Conservation (phyloP, 1,284 basidiomycete species). For the Cryptococcus sp. region DNA sequence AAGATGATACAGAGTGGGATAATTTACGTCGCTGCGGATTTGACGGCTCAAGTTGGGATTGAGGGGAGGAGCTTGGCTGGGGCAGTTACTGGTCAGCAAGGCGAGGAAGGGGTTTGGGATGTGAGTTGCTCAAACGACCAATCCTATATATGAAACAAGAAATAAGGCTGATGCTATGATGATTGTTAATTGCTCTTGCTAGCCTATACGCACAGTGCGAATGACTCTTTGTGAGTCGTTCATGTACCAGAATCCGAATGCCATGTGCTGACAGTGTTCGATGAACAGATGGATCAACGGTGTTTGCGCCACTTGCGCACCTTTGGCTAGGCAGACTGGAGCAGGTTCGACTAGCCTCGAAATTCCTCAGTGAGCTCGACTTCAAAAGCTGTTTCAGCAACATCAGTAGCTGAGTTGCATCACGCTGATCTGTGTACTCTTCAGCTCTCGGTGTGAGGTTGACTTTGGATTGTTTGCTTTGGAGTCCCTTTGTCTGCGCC, state of each 20-base stretch:
- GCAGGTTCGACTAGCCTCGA: constrained; percentile 31
- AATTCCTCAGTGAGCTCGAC: constrained; percentile 25
- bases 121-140: constrained; percentile 11
- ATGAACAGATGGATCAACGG: constrained; percentile 23
- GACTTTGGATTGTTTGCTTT: constrained; percentile 32
- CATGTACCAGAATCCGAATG: constrained; percentile 19
- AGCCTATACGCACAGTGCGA: constrained; percentile 71
- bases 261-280: not conserved
- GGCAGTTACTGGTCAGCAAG: constrained; percentile 1
- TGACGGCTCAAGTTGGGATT: constrained; percentile 77
- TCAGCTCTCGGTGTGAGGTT: constrained; percentile 33
- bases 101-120: constrained; percentile 22
- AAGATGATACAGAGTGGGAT: constrained; percentile 61
- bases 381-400: not conserved
- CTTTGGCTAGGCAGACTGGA: constrained; percentile 36
- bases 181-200: not conserved
- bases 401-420: not conserved
- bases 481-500: constrained; percentile 45
- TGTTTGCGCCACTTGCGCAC: constrained; percentile 48
- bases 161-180: not conserved
- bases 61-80: constrained; percentile 61
- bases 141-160: not conserved
- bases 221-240: constrained; percentile 66
- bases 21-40: constrained; percentile 72
- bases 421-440: no score